Evolutionary conservation across 805 yeast genomes (phyloP), one percentile per base, ranked within the genome.

Genomic region (Candida arabinofermentans): DNA sequence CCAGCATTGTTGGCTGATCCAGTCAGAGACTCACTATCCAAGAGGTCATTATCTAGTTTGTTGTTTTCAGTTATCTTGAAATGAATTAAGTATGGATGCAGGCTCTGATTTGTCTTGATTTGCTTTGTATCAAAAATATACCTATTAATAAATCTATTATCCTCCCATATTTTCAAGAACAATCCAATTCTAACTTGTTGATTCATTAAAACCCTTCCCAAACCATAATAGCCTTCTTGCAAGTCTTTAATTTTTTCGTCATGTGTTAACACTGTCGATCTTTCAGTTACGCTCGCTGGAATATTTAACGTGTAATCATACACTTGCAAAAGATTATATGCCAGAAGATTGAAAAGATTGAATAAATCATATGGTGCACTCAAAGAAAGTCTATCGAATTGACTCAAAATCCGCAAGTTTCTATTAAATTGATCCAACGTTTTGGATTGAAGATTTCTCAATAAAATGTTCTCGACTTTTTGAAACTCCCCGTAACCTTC

Each of bases 351-450:
- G 36, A 63, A 59, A 14, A 61, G 53, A 33, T 62, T 61, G 41
- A 63, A 62, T 34, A 62, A 40, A 42, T 63, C 67, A 37, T 55
- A 38, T 4, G 65, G 66, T 10, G 63, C 43, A 17, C 47, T 48
- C 21, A 48, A 29, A 3, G 66, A 61, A 10, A 63, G 44, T 32
- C 60, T 46, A 42, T 63, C 67, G 27, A 63, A 53, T 44, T 54
- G 61, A 24, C 62, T 48, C 31, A 63, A 45, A 7, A 61, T 55
- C 18, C 67, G 38, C 27, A 63, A 47, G 39, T 63, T 63, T 49
- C 50, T 59, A 44, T 63, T 63, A 44, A 63, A 63, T 10, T 47
- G 49, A 43, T 62, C 67, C 33, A 63, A 46, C 5, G 65, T 62
- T 31, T 48, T 46, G 16, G 45, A 41, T 18, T 59, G 58, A 35